A percentile compares a stretch with the other conserved stretches of the same genome.
Evolutionary conservation across 1,284 basidiomycete genomes (phyloP).

Genomic region (Ustilago cynodontis): DNA sequence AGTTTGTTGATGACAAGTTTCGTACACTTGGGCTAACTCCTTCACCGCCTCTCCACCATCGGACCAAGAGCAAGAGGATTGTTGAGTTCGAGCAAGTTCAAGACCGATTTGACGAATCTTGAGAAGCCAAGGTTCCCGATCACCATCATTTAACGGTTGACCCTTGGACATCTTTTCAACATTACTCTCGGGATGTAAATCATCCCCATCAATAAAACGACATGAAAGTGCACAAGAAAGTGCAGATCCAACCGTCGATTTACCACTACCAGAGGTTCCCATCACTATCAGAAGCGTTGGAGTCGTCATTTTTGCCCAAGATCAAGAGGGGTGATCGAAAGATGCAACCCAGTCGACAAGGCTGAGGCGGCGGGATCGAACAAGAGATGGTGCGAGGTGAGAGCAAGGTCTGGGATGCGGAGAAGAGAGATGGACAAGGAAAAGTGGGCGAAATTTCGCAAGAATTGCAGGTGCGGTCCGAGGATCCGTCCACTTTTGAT

Average conservation of each 20-base stretch:
- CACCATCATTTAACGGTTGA: constrained; percentile 80
- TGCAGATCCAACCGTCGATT: constrained; percentile 83
- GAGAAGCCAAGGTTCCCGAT: constrained; percentile 87
- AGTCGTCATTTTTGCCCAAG: no score
- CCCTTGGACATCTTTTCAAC: constrained; percentile 89
- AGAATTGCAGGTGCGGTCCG: constrained; percentile 1
- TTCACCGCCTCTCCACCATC: neutral
- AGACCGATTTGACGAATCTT: constrained; percentile 78
- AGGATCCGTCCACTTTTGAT: neutral
- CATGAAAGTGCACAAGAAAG: constrained; percentile 76
- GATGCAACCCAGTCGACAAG: no score
- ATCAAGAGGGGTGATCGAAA: no score
- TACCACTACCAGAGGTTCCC: constrained; percentile 74
- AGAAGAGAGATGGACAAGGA: no score
- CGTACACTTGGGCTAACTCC: constrained; percentile 28
- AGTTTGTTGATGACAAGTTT: constrained; percentile 11
- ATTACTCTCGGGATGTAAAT: constrained; percentile 84
- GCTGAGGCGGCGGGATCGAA: no score
- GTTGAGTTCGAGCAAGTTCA: constrained; percentile 37
- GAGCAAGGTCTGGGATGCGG: no score
- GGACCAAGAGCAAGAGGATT: neutral
- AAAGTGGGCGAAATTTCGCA: no score
- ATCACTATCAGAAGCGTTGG: constrained; percentile 43
- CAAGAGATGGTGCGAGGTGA: no score
- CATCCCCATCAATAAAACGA: constrained; percentile 90